phyloP scores from a whole-genome alignment of 768 basidiomycete genomes.

The Serendipita sp. region DNA sequence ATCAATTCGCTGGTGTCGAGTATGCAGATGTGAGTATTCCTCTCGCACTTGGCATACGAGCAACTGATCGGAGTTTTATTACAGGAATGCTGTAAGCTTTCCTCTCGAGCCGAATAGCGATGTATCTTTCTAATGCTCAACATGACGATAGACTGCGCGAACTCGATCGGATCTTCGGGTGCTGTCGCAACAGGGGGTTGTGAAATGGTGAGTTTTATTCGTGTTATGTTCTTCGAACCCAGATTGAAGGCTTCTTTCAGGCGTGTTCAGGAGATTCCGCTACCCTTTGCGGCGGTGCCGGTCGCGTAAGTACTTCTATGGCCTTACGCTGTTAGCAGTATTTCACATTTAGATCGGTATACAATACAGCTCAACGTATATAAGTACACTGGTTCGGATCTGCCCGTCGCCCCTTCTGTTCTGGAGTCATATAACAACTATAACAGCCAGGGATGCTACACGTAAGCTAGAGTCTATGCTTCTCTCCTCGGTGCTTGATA shows the following conservation, averaged over 20 bases:
- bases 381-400: constrained; percentile 43
- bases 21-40: constrained; percentile 19
- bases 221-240: too few relatives aligned
- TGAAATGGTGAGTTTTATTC: constrained; percentile 49
- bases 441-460: constrained; percentile 45
- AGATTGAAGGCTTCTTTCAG: not conserved
- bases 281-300: constrained; percentile 45
- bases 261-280: not conserved
- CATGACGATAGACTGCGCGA: constrained; percentile 30
- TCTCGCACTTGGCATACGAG: too few relatives aligned
- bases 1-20: constrained; percentile 29
- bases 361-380: constrained; percentile 33
- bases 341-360: not conserved
- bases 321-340: too few relatives aligned
- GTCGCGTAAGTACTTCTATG: constrained; percentile 18
- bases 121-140: too few relatives aligned
- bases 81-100: too few relatives aligned
- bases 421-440: constrained; percentile 24
- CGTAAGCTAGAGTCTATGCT: not conserved
- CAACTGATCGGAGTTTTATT: too few relatives aligned
- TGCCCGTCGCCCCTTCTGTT: constrained; percentile 20
- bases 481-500: not conserved
- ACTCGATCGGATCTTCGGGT: constrained; percentile 29
- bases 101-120: too few relatives aligned
- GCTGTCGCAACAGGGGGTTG: constrained; percentile 36